A percentile compares a stretch with the other conserved stretches of the same genome.
These are phyloP conservation scores for Penicillium macrosclerotiorum DNA, from an alignment of 495 filamentous ascomycete species.

Conservation along the genomic window DNA sequence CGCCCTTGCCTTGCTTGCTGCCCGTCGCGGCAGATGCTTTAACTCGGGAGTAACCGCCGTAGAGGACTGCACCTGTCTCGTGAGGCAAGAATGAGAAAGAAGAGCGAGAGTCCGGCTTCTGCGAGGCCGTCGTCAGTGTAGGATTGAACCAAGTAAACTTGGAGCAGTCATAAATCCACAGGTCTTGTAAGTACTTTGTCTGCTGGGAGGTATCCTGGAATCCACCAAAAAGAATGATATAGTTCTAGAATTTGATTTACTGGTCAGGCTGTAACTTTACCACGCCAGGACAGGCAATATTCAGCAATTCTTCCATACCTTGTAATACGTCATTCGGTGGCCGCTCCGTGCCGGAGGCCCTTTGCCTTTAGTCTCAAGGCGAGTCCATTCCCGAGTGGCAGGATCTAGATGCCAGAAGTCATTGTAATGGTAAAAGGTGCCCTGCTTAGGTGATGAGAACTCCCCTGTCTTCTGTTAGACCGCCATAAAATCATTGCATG, in stretches of 20 bases:
- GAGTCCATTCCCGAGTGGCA: slow-evolving; percentile 79
- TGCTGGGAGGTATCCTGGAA: slow-evolving; percentile 95
- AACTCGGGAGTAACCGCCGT: slow-evolving; percentile 89
- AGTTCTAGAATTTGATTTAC: slow-evolving; percentile 43
- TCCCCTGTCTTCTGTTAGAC: slow-evolving; percentile 34
- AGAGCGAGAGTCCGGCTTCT: slow-evolving; percentile 85
- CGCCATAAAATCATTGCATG: neutral
- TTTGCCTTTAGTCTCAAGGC: slow-evolving; percentile 83
- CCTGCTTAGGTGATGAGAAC: slow-evolving; percentile 84
- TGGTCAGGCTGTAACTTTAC: neutral
- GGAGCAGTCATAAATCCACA: slow-evolving; percentile 68
- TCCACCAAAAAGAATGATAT: slow-evolving; percentile 73
- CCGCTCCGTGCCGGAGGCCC: slow-evolving; percentile 86
- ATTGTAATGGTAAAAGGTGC: slow-evolving; percentile 98
- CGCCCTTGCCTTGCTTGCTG: slow-evolving; percentile 60
- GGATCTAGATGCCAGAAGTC: slow-evolving; percentile 95
- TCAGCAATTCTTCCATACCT: too few relatives aligned
- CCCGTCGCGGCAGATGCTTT: slow-evolving; percentile 57
- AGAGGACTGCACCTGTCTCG: slow-evolving; percentile 82
- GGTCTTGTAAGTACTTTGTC: slow-evolving; percentile 79
- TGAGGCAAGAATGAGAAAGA: slow-evolving; percentile 90
- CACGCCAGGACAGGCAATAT: too few relatives aligned
- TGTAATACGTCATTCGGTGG: slow-evolving; percentile 93
- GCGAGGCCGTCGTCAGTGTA: slow-evolving; percentile 64
- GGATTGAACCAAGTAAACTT: slow-evolving; percentile 78